Evolutionary conservation across 495 filamentous ascomycete species (phyloP).

Genomic region (Xylaria nigripes): DNA sequence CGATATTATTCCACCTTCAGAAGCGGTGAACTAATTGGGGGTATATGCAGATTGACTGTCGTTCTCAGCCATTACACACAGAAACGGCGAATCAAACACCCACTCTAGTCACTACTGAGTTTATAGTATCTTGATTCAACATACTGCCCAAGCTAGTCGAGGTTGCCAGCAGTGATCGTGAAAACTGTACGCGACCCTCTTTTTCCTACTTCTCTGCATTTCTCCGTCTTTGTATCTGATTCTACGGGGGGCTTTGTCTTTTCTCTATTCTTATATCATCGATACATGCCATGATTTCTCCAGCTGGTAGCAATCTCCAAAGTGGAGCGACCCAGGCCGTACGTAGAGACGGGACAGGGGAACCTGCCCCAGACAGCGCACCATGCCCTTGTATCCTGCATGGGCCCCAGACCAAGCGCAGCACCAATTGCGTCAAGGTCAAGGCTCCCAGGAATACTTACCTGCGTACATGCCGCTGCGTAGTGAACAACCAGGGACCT

Average conservation of each 20-base stretch:
- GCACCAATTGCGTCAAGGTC: constrained; percentile 11
- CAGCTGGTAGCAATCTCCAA: background rate
- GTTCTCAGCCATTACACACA: background rate
- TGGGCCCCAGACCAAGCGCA: constrained; percentile 7
- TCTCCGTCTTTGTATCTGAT: background rate
- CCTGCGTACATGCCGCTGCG: background rate
- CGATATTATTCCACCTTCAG: background rate
- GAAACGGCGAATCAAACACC: background rate
- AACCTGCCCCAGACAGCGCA: constrained; percentile 5
- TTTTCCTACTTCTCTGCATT: no score
- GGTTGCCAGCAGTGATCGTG: background rate
- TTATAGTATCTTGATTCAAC: background rate
- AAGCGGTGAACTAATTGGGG: constrained; percentile 3
- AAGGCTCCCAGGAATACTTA: background rate
- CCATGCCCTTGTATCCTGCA: constrained; percentile 12
- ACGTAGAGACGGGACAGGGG: constrained; percentile 8
- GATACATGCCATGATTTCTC: background rate
- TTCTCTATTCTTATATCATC: background rate
- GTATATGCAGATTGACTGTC: background rate
- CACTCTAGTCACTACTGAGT: background rate
- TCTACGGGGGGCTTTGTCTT: background rate
- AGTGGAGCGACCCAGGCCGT: constrained; percentile 4
- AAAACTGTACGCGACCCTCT: background rate
- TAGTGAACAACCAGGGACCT: background rate
- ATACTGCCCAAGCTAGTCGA: background rate